Conservation (phyloP, 2,329 filamentous ascomycete species). For the Elsinoe batatas region DNA sequence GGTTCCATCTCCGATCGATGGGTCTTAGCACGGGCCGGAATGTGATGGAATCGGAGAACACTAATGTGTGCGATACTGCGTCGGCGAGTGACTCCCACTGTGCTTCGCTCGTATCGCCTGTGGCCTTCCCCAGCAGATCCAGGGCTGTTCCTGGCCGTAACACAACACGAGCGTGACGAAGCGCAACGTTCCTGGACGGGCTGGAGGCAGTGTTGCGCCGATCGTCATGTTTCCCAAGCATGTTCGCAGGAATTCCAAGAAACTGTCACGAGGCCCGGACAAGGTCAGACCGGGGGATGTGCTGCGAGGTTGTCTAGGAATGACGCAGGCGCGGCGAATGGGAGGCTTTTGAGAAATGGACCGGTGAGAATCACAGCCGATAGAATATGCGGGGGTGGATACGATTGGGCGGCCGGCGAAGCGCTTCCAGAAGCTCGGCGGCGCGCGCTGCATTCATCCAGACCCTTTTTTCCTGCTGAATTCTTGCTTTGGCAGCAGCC, state of each 20-base stretch:
- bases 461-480: neutral
- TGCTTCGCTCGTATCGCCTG: neutral
- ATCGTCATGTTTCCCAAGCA: neutral
- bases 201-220: neutral
- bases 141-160: neutral
- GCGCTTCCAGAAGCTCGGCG: neutral
- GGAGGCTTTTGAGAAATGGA: neutral
- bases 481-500: no score
- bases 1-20: neutral
- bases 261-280: slow-evolving; percentile 3
- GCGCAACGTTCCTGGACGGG: neutral
- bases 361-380: neutral
- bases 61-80: no score
- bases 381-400: neutral
- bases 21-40: neutral
- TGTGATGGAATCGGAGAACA: no score
- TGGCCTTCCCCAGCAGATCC: neutral
- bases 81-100: neutral
- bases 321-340: slow-evolving; percentile 7
- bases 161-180: neutral
- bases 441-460: neutral
- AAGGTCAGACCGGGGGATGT: slow-evolving; percentile 7
- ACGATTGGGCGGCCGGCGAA: neutral
- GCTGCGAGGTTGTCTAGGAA: neutral
- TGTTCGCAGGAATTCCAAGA: neutral